Evolutionary conservation across 805 yeast genomes (phyloP), one percentile per base, ranked within the genome.

Genomic region (Candida succiphila): DNA sequence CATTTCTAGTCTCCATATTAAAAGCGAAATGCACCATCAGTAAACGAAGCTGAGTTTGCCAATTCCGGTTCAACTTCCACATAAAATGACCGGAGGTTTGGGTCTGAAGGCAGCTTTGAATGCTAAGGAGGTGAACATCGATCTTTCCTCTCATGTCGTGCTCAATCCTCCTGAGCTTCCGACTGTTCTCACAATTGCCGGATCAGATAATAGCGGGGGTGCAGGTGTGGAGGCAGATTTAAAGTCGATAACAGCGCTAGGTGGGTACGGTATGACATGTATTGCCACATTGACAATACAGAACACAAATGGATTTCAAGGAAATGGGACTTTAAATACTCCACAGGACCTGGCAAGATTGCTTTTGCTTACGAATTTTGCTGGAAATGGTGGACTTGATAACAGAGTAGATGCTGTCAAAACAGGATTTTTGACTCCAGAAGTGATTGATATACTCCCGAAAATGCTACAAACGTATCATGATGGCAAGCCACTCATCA

Each of bases 221-320:
- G 95, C 95, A 2, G 95, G 95, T 3, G 76, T 85, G 32, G 95
- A 85, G 52, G 95, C 95, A 1, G 95, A 85, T 51, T 51, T 85
- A 25, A 86, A 86, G 56, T 76, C 95, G 1, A 69, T 85, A 35
- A 65, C 81, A 3, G 81, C 82, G 2, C 83, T 80, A 45, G 72
- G 73, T 13, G 85, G 85, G 32, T 82, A 77, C 47, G 95, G 83
- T 0, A 56, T 78, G 52, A 80, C 88, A 1, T 79, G 87, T 45
- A 75, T 83, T 29, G 71, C 87, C 7, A 88, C 87, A 3, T 55
- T 86, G 37, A 85, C 94, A 0, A 81, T 87, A 6, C 95, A 86
- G 48, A 83, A 86, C 46, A 78, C 83, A 5, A 48, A 24, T 5
- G 57, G 70, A 19, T 70, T 71, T 34, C 31, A 51, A 13, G 56